Conservation (phyloP, 2,329 filamentous ascomycete species). For the Colletotrichum melonis region DNA sequence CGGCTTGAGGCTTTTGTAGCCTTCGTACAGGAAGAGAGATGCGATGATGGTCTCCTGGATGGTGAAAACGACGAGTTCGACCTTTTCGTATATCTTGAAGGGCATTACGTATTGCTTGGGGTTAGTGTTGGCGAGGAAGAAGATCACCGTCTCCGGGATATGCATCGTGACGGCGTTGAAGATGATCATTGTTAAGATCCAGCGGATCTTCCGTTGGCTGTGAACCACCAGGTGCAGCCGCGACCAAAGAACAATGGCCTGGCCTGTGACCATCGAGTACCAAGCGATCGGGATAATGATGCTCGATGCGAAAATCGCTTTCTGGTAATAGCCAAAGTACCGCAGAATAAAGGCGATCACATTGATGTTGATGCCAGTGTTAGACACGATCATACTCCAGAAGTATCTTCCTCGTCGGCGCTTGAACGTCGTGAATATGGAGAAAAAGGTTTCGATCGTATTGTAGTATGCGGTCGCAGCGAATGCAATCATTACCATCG, state of each 20-base stretch:
- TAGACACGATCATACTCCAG: conserved; percentile 39
- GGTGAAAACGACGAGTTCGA: conserved; percentile 67
- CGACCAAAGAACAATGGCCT: conserved; percentile 71
- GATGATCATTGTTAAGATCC: conserved; percentile 68
- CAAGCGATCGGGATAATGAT: conserved; percentile 49
- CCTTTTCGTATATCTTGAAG: conserved; percentile 58
- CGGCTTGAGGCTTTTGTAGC: conserved; percentile 52
- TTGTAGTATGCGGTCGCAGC: conserved; percentile 42
- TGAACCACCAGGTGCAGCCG: conserved; percentile 69
- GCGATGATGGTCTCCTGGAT: conserved; percentile 67
- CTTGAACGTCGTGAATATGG: conserved; percentile 40
- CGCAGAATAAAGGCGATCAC: conserved; percentile 48
- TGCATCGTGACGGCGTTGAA: conserved; percentile 64
- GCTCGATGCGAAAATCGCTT: conserved; percentile 40
- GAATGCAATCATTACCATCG: conserved; percentile 48
- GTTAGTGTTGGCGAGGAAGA: conserved; percentile 60
- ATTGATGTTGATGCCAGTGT: conserved; percentile 38
- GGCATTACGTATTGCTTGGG: conserved; percentile 47
- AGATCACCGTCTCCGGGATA: conserved; percentile 64
- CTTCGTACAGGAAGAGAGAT: conserved; percentile 64
- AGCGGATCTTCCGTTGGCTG: conserved; percentile 58
- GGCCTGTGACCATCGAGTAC: conserved; percentile 68
- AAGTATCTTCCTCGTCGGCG: conserved; percentile 38
- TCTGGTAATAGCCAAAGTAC: conserved; percentile 38
- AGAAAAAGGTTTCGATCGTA: conserved; percentile 37